These are phyloP conservation scores for Rosa lucieae DNA, from an alignment of 306 rosid species.

Conservation along the genomic window DNA sequence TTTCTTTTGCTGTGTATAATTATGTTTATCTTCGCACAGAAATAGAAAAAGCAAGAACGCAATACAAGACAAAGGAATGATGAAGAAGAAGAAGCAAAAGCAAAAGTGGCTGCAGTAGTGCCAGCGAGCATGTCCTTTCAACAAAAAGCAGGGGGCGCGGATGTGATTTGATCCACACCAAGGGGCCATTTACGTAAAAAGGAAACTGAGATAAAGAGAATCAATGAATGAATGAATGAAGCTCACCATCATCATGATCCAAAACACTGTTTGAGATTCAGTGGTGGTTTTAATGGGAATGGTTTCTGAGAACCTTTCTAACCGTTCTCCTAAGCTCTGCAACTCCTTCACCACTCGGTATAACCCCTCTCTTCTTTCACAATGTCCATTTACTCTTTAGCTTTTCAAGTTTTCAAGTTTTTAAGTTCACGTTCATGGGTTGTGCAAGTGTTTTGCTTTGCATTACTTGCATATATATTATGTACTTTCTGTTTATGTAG, in stretches of 20 bases:
- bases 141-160: background rate
- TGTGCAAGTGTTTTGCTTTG: background rate
- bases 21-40: background rate
- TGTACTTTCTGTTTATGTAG: background rate
- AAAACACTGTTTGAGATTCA: conserved; percentile 22
- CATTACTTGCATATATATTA: background rate
- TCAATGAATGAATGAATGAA: background rate
- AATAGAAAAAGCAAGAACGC: background rate
- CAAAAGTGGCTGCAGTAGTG: background rate
- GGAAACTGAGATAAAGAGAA: background rate
- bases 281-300: conserved; percentile 28
- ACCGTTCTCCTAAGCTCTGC: conserved; percentile 62
- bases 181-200: conserved; percentile 17
- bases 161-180: conserved; percentile 12
- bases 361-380: background rate
- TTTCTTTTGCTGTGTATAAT: background rate
- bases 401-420: background rate
- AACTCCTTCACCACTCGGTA: conserved; percentile 86
- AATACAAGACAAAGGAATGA: conserved; percentile 21
- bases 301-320: conserved; percentile 61
- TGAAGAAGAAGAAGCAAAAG: conserved; percentile 17
- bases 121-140: background rate
- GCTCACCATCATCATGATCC: conserved; percentile 1
- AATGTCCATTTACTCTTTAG: background rate
- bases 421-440: background rate